phyloP scores from a whole-genome alignment of 2,329 filamentous ascomycete species.

The Talaromyces sp. region DNA sequence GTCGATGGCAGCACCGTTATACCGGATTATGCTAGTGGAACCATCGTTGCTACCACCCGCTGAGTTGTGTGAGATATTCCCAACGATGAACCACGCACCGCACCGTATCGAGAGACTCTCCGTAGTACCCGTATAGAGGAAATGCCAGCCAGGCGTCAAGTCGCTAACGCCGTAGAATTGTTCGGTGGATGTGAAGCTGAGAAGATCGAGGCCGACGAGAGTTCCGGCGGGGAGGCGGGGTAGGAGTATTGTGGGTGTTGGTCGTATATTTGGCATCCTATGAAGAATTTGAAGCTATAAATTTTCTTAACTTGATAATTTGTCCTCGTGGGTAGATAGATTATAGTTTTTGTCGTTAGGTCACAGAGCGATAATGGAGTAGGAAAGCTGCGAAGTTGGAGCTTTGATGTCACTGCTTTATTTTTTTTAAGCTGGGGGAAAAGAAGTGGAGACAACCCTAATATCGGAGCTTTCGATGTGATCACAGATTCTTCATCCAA shows the following conservation, averaged over 20 bases:
- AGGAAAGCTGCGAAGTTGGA: not conserved
- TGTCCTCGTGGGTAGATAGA: not conserved
- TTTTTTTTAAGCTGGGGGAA: not conserved
- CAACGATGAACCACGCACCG: constrained; percentile 57
- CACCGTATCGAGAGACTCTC: constrained; percentile 56
- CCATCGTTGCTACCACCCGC: not conserved
- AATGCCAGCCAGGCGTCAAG: constrained; percentile 55
- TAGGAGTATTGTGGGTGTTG: constrained; percentile 42
- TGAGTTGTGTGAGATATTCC: constrained; percentile 24
- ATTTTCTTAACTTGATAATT: not conserved
- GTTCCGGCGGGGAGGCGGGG: constrained; percentile 43
- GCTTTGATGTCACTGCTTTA: constrained; percentile 6
- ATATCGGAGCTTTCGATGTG: not conserved
- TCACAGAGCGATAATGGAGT: not conserved
- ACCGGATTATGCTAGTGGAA: constrained; percentile 9
- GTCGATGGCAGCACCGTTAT: constrained; percentile 18
- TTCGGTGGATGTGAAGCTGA: constrained; percentile 59
- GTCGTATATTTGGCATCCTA: constrained; percentile 18
- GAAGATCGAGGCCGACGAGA: constrained; percentile 49
- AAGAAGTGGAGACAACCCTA: not conserved
- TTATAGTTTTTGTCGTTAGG: not conserved
- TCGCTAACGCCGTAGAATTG: constrained; percentile 59
- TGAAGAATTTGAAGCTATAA: not conserved
- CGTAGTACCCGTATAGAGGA: constrained; percentile 56
- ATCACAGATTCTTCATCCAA: no score